Evolutionary conservation across 2,329 filamentous ascomycete genomes (phyloP).

Genomic region (Nemania diffusa): DNA sequence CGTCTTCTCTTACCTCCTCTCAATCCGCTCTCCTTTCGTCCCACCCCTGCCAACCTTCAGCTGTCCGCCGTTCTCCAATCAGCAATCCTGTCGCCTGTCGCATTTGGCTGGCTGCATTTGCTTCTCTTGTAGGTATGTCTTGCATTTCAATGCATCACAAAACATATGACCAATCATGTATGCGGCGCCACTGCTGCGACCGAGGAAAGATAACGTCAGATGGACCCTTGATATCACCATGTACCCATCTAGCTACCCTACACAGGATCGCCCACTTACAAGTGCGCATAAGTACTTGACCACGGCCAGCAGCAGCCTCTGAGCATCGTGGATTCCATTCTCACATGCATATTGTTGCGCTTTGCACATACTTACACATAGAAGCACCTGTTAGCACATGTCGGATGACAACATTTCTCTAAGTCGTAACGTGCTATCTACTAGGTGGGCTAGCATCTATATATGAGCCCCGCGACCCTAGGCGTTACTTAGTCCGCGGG

Average conservation of each 20-base stretch:
- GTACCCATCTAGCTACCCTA: not conserved
- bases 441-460: not conserved
- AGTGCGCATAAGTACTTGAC: not conserved
- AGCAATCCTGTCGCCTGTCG: not conserved
- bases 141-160: conserved; percentile 24
- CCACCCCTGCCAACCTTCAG: not conserved
- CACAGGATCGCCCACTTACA: no score
- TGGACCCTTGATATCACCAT: conserved; percentile 24
- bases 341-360: conserved; percentile 9
- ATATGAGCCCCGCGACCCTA: conserved; percentile 16
- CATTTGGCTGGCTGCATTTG: conserved; percentile 19
- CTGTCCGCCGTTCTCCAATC: conserved; percentile 1
- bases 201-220: conserved; percentile 28
- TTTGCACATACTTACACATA: not conserved
- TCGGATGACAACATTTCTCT: conserved; percentile 22
- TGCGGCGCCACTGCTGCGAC: conserved; percentile 3
- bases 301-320: not conserved
- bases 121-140: conserved; percentile 25
- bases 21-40: not conserved
- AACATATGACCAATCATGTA: conserved; percentile 30
- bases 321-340: not conserved
- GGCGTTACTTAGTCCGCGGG: conserved; percentile 3
- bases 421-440: conserved; percentile 25
- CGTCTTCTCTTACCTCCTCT: not conserved
- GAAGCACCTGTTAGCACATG: not conserved